phyloP scores from a whole-genome alignment of 2,329 filamentous ascomycete species.

The Alternaria longipes region DNA sequence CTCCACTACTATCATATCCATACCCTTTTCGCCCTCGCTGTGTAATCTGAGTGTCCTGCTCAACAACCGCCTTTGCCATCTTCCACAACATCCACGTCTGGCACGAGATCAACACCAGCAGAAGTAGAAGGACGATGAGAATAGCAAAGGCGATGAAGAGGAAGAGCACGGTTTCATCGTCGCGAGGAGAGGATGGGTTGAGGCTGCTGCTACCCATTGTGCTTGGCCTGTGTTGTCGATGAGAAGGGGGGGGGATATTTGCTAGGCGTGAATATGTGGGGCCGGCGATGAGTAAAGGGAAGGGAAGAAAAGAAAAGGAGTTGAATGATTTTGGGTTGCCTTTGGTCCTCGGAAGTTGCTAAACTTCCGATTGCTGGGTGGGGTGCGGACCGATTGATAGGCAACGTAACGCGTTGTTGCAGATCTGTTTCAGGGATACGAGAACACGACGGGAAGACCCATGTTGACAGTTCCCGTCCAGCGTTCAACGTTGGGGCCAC shows the following conservation, averaged over 20 bases:
- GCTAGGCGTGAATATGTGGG: background rate
- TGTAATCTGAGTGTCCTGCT: slow-evolving; percentile 24
- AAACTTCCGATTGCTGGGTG: background rate
- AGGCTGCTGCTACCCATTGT: slow-evolving; percentile 3
- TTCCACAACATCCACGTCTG: slow-evolving; percentile 41
- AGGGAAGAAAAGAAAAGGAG: background rate
- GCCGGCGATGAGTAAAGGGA: background rate
- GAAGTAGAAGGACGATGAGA: slow-evolving; percentile 33
- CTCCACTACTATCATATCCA: background rate
- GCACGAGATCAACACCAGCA: slow-evolving; percentile 27
- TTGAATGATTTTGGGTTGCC: background rate
- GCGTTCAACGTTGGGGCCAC: background rate
- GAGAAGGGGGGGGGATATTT: background rate
- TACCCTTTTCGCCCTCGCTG: slow-evolving; percentile 9
- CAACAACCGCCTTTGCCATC: slow-evolving; percentile 31
- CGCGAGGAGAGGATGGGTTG: background rate
- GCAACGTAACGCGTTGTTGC: slow-evolving; percentile 17
- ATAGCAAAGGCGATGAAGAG: slow-evolving; percentile 41
- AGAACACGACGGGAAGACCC: background rate
- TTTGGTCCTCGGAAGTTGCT: background rate
- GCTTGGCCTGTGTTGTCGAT: slow-evolving; percentile 3
- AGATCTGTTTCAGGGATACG: slow-evolving; percentile 20
- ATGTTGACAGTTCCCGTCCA: slow-evolving; percentile 3
- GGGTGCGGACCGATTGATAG: slow-evolving; percentile 1
- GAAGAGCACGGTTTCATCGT: slow-evolving; percentile 30